These are phyloP conservation scores for Metarhizium album DNA, from an alignment of 2,329 filamentous ascomycete species.

Conservation along the genomic window DNA sequence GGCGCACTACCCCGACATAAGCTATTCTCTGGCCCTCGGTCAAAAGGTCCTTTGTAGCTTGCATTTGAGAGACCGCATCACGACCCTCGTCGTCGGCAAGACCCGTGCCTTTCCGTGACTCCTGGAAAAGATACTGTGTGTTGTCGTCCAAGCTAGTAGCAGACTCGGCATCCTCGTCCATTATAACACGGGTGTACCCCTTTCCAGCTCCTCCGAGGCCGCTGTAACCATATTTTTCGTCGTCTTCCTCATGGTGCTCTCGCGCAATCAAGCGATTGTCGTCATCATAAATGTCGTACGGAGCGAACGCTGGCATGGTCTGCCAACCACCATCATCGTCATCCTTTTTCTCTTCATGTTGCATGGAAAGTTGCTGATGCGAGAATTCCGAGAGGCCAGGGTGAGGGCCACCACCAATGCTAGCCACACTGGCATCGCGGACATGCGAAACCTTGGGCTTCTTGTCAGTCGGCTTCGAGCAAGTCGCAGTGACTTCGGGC, in stretches of 20 bases:
- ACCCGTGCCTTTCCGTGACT: conserved; percentile 43
- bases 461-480: conserved; percentile 2
- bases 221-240: conserved; percentile 55
- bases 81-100: conserved; percentile 61
- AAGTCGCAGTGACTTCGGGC: not conserved
- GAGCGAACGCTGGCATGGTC: conserved; percentile 85
- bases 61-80: conserved; percentile 80
- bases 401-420: conserved; percentile 10
- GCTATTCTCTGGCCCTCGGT: conserved; percentile 94
- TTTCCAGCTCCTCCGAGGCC: conserved; percentile 82
- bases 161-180: conserved; percentile 90
- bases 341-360: conserved; percentile 41
- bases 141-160: conserved; percentile 96
- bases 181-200: conserved; percentile 88
- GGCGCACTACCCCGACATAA: conserved; percentile 80
- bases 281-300: conserved; percentile 93
- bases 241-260: conserved; percentile 65
- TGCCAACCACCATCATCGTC: conserved; percentile 70
- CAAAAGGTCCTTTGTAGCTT: conserved; percentile 88
- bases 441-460: conserved; percentile 15
- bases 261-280: conserved; percentile 77
- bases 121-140: conserved; percentile 89
- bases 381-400: conserved; percentile 69
- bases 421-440: conserved; percentile 24
- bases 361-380: conserved; percentile 63